These are phyloP conservation scores for Prunus yedoensis DNA, from an alignment of 331 rosid genomes.

Conservation along the genomic window DNA sequence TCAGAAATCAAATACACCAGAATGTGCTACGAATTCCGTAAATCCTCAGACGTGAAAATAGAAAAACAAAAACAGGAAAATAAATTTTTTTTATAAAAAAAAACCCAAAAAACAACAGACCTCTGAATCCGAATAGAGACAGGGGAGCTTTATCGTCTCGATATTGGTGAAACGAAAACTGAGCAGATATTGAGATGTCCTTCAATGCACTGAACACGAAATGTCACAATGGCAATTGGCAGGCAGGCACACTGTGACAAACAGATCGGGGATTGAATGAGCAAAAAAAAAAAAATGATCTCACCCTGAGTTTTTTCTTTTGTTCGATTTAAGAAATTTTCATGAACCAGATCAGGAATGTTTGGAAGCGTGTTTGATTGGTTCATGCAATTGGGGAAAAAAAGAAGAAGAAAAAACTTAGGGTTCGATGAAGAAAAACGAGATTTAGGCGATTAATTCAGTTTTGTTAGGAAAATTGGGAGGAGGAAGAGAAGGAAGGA, in stretches of 20 bases:
- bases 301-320: neutral
- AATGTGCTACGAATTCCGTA: neutral
- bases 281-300: neutral
- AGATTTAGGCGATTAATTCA: neutral
- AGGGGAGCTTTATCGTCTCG: slow-evolving; percentile 40
- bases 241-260: neutral
- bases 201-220: slow-evolving; percentile 44
- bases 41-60: neutral
- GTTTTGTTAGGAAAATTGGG: neutral
- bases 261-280: slow-evolving; percentile 15
- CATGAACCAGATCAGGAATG: neutral
- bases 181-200: slow-evolving; percentile 18
- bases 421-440: neutral
- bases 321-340: neutral
- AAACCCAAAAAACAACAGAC: slow-evolving; percentile 1
- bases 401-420: neutral
- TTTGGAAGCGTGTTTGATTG: neutral
- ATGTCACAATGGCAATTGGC: slow-evolving; percentile 17
- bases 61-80: neutral
- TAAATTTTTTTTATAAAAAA: neutral
- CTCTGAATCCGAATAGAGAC: slow-evolving; percentile 13
- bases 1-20: slow-evolving; percentile 15
- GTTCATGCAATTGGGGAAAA: neutral
- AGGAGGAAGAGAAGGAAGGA: neutral
- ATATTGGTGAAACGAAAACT: slow-evolving; percentile 31